These are phyloP conservation scores for Pseudogymnoascus sp. DNA, from an alignment of 2,329 filamentous ascomycete genomes.

Conservation along the genomic window DNA sequence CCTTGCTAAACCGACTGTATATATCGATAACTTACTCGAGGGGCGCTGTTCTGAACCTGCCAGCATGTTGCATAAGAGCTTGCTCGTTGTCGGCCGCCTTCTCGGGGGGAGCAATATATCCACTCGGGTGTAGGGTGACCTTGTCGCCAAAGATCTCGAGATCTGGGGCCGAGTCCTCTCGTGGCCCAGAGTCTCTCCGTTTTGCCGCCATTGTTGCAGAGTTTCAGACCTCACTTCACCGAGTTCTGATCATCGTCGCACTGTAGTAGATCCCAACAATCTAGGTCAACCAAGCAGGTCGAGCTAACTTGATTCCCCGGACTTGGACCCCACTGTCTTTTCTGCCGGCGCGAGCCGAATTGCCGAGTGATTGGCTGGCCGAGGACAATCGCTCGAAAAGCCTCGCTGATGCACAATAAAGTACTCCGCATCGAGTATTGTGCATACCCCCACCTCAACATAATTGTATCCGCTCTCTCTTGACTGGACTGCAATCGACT, in stretches of 20 bases:
- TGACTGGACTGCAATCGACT: background rate
- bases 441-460: constrained; percentile 5
- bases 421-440: background rate
- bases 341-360: background rate
- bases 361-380: constrained; percentile 5
- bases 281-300: background rate
- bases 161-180: constrained; percentile 56
- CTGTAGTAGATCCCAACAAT: background rate
- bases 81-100: constrained; percentile 49
- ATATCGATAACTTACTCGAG: constrained; percentile 39
- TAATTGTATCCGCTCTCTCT: background rate
- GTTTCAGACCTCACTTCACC: background rate
- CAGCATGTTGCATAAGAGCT: constrained; percentile 72
- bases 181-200: constrained; percentile 15
- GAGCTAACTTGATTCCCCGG: constrained; percentile 1
- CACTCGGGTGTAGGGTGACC: constrained; percentile 66
- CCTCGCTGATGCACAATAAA: background rate
- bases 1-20: background rate
- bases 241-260: background rate
- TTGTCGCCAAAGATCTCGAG: constrained; percentile 67
- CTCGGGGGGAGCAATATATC: constrained; percentile 47
- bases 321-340: background rate
- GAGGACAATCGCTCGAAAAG: background rate
- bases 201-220: constrained; percentile 32
- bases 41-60: constrained; percentile 68